Conservation (phyloP, 2,329 filamentous ascomycete species). For the Aspergillus melleus region DNA sequence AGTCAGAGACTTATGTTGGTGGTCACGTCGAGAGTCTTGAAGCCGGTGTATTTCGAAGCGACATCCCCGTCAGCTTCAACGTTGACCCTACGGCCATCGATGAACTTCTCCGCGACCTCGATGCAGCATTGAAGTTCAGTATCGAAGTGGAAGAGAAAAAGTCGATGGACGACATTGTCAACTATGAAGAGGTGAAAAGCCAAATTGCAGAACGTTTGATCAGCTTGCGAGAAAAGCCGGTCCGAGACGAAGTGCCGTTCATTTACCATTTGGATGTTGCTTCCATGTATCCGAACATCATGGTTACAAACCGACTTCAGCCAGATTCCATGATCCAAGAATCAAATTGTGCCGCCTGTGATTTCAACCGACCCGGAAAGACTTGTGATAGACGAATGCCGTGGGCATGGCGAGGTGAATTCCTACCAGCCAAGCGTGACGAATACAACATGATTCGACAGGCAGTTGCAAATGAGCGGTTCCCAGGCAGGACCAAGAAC, state of each 20-base stretch:
- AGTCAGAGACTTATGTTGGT: constrained; percentile 97
- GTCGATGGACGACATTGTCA: constrained; percentile 72
- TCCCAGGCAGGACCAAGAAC: constrained; percentile 76
- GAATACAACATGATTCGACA: constrained; percentile 99
- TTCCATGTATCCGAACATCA: constrained; percentile 99
- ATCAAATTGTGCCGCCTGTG: constrained; percentile 92
- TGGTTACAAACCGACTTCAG: constrained; percentile 97
- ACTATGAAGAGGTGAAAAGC: constrained; percentile 80
- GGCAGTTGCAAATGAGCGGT: constrained; percentile 86
- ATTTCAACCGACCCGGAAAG: constrained; percentile 97
- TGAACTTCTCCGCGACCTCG: constrained; percentile 81
- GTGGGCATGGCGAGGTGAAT: constrained; percentile 98
- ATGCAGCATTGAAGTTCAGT: constrained; percentile 85
- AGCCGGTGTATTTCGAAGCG: constrained; percentile 91
- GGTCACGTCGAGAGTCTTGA: constrained; percentile 99
- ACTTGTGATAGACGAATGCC: constrained; percentile 92
- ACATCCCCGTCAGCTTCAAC: constrained; percentile 92
- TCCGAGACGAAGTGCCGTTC: constrained; percentile 78
- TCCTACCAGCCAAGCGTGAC: constrained; percentile 89
- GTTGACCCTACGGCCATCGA: constrained; percentile 89
- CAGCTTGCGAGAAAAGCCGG: constrained; percentile 76
- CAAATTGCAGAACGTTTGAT: constrained; percentile 74
- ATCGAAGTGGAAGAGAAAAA: constrained; percentile 83
- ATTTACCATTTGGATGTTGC: constrained; percentile 99
- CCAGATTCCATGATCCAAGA: constrained; percentile 99